A percentile compares a stretch with the other conserved stretches of the same genome.
Evolutionary conservation across 2,329 filamentous ascomycete species (phyloP).

Genomic region (Aspergillus neoniger): DNA sequence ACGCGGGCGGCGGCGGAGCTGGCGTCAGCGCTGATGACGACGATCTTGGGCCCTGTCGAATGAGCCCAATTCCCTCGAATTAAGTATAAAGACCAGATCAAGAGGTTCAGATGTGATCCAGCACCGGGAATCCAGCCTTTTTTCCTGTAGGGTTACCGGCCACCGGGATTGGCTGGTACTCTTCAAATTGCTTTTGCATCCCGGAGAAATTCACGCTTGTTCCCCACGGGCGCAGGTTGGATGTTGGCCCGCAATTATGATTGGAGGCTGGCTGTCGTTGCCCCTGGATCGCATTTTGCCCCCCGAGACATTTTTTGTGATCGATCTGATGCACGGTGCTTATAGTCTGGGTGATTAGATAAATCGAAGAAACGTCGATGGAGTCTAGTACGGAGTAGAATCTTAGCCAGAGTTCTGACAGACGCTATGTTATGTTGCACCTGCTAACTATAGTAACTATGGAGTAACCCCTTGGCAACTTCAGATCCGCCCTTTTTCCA

Average conservation of each 20-base stretch:
- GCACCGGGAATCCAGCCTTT: not conserved
- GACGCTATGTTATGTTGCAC: no score
- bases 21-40: constrained; percentile 15
- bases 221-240: not conserved
- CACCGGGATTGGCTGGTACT: not conserved
- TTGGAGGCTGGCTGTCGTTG: not conserved
- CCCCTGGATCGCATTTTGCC: not conserved
- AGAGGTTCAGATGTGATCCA: not conserved
- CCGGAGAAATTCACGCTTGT: not conserved
- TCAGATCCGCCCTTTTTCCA: no score
- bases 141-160: not conserved
- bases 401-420: no score
- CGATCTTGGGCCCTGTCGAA: not conserved
- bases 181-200: not conserved
- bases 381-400: no score
- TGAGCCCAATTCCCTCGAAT: not conserved
- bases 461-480: no score
- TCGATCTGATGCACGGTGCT: no score
- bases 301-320: not conserved
- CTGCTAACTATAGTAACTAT: no score
- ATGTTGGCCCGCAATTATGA: not conserved
- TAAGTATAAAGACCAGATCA: not conserved
- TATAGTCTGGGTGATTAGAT: no score
- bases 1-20: constrained; percentile 18
- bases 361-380: no score